phyloP scores from a whole-genome alignment of 805 yeast species.

The Yamadazyma ubonensis region DNA sequence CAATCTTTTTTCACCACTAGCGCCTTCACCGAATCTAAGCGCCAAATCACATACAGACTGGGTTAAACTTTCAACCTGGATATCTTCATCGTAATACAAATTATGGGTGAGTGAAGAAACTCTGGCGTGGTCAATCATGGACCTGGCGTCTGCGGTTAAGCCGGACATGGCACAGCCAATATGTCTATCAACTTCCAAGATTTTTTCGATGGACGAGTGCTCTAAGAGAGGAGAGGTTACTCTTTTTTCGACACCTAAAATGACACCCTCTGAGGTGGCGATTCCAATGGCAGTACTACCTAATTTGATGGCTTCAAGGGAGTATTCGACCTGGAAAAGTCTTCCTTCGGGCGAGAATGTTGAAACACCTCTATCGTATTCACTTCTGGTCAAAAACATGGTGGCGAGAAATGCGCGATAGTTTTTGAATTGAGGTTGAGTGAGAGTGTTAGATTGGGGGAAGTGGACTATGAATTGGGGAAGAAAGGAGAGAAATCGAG shows the following conservation, averaged over 20 bases:
- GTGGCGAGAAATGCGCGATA: conserved; percentile 5
- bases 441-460: not conserved
- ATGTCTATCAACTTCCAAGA: conserved; percentile 90
- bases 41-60: conserved; percentile 98
- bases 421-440: not conserved
- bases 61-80: conserved; percentile 88
- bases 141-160: conserved; percentile 96
- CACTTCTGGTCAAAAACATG: conserved; percentile 99
- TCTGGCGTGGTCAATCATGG: conserved; percentile 98
- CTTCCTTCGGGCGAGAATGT: conserved; percentile 99
- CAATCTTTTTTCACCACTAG: conserved; percentile 88
- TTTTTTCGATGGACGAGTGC: conserved; percentile 90
- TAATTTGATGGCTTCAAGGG: conserved; percentile 92
- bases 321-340: conserved; percentile 95
- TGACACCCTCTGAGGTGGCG: conserved; percentile 91
- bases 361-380: conserved; percentile 97
- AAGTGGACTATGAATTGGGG: not conserved
- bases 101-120: conserved; percentile 85
- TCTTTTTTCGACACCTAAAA: conserved; percentile 94
- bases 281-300: conserved; percentile 99
- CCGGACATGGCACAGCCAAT: conserved; percentile 99
- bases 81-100: conserved; percentile 87
- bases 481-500: not conserved
- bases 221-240: conserved; percentile 92
- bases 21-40: conserved; percentile 94